Base-by-base conservation (phyloP, 768 basidiomycete genomes). In the Trametes elegans region DNA sequence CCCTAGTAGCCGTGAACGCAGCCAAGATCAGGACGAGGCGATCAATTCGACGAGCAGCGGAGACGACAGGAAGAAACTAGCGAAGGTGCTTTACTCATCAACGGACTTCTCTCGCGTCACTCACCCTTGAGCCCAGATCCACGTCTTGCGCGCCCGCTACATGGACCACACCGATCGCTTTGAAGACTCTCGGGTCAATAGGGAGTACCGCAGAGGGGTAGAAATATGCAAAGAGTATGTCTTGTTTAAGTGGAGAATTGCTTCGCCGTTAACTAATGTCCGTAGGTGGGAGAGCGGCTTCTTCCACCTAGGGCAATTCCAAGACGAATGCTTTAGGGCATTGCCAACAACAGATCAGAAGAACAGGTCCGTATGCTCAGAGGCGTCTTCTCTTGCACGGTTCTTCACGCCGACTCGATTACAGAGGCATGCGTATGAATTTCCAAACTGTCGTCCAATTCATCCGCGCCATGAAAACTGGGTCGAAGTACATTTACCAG, bases 401-500 rank as follows among this genome's bases (percentile, higher is more conserved):
- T 9, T 19, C 3, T 7, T 4, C 31, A 5, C 59, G 60, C 16
- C 53, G 34, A 10, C 14, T 41, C 11, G 11, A 27, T 27, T 49
- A 21, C 27, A 90, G 89, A 19, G 81, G 80, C 5, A 66, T 81
- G 38, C 81, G 74, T 53, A 84, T 90, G 86, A 82, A 82, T 62
- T 59, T 78, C 6, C 78, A 81, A 49, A 87, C 89, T 18, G 70
- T 93, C 64, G 77, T 77, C 64, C 74, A 79, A 59, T 96, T 87
- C 58, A 75, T 79, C 2, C 82, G 77, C 57, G 88, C 94, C 1
- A 83, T 95, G 41, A 76, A 76, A 64, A 73, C 78, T 65, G 97
- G 97, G 16, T 92, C 94, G 32, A 99, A 99, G 75, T 97, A 88
- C 68, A 87, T 96, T 21, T 98, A 96, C 68, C 96, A 96, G 67